Evolutionary conservation across 78 protist genomes (phyloP).

Genomic region (Pigoraptor vietnamica): DNA sequence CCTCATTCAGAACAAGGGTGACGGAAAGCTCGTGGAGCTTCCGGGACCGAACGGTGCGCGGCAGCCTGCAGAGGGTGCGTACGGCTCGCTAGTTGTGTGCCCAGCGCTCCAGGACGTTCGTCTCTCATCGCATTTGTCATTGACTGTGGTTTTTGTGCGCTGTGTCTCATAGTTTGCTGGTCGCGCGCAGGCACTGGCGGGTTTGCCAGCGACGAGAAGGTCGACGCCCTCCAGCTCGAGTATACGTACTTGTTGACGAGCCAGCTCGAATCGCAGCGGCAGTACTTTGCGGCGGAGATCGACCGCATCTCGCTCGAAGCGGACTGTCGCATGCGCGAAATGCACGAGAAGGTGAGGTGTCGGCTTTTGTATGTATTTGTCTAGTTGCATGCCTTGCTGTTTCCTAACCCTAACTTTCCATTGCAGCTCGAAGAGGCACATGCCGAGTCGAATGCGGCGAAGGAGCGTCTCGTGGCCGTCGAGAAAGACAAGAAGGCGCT

Average conservation of each 20-base stretch:
- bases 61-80: background rate
- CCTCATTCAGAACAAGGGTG: slow-evolving; percentile 62
- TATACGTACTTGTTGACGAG: slow-evolving; percentile 63
- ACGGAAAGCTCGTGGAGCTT: slow-evolving; percentile 70
- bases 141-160: background rate
- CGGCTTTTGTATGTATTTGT: background rate
- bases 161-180: background rate
- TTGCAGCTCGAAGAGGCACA: background rate
- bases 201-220: slow-evolving; percentile 34
- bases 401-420: too few relatives aligned
- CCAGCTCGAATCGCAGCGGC: slow-evolving; percentile 73
- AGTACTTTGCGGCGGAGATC: slow-evolving; percentile 30
- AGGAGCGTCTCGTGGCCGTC: background rate
- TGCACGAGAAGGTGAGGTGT: background rate
- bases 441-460: background rate
- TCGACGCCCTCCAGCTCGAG: slow-evolving; percentile 45
- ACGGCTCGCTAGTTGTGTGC: too few relatives aligned
- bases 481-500: background rate
- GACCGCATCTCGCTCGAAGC: background rate
- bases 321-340: background rate
- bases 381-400: too few relatives aligned
- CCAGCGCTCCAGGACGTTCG: too few relatives aligned
- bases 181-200: background rate
- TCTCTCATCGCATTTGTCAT: background rate
- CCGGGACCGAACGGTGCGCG: slow-evolving; percentile 1